Evolutionary conservation across 257 asterid species (phyloP), one percentile per base, ranked within the genome.

Genomic region (Phtheirospermum japonicum): DNA sequence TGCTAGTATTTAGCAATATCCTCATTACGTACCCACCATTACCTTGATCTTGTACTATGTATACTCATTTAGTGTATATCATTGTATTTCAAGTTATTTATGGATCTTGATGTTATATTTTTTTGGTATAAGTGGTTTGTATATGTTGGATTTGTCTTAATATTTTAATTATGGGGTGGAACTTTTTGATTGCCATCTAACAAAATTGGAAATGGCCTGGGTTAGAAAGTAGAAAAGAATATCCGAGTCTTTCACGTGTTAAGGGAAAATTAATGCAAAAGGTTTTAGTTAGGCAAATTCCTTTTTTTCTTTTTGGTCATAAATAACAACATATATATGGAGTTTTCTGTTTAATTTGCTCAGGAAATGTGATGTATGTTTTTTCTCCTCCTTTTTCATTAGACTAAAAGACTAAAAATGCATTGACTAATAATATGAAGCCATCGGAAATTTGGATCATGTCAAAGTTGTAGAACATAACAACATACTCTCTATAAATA

Each of bases 341-440:
- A 40, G 6, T 40, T 40, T 16, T 40, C 5, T 12, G 7, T 36
- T 7, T 0, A 6, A 6, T 36, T 39, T 39, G 46, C 46, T 2
- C 10, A 39, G 46, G 46, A 23, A 53, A 9, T 52, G n/a, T 11
- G 34, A 52, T 20, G 59, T 49, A 18, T 48, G 26, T 26, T 39
- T 11, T 46, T 46, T 16, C 6, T 46, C 0, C 9, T 10, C 23
- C 9, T 11, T n/a, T n/a, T n/a, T n/a, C n/a, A n/a, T n/a, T n/a
- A n/a, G n/a, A n/a, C n/a, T n/a, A n/a, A n/a, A 23, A 52, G 45
- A 9, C 12, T 0, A 9, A 10, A 52, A 20, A 52, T 52, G 4
- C 13, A n/a, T 40, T 28, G 57, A 68, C 67, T 59, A 48, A 34
- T 10, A 16, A 8, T 51, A 51, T 26, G 13, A 59, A 49, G 61